Conservation (phyloP, 2,329 filamentous ascomycete species). For the Volutella citrinella region DNA sequence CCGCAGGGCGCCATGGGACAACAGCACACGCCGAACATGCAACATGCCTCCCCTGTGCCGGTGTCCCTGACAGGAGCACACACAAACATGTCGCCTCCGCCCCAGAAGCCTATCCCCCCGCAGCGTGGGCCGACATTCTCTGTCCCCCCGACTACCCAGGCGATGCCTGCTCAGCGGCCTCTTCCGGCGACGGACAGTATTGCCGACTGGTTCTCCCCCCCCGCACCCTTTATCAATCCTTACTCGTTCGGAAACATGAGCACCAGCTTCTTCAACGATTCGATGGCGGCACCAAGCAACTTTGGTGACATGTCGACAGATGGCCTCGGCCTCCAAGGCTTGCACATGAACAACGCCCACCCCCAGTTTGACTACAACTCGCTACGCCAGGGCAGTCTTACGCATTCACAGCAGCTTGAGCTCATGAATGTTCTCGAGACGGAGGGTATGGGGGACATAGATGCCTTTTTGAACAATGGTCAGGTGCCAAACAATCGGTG, state of each 20-base stretch:
- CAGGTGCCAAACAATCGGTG: constrained; percentile 29
- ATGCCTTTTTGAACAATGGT: constrained; percentile 51
- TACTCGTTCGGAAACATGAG: constrained; percentile 45
- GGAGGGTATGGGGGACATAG: constrained; percentile 61
- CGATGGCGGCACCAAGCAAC: constrained; percentile 25
- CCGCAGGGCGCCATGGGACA: constrained; percentile 33
- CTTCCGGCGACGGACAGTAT: constrained; percentile 38
- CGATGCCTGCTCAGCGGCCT: constrained; percentile 40
- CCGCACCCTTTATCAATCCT: constrained; percentile 51
- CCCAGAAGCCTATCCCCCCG: constrained; percentile 23
- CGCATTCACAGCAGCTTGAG: constrained; percentile 77
- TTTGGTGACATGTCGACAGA: constrained; percentile 28
- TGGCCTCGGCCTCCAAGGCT: constrained; percentile 32
- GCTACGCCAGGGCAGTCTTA: constrained; percentile 66
- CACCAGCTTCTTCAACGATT: constrained; percentile 40
- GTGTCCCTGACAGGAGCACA: constrained; percentile 20
- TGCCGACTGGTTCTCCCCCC: constrained; percentile 53
- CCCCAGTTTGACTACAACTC: constrained; percentile 33
- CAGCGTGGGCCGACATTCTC: constrained; percentile 34
- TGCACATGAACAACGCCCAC: constrained; percentile 22
- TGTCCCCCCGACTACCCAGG: constrained; percentile 37
- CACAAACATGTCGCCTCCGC: constrained; percentile 31
- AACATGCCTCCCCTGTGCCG: constrained; percentile 26
- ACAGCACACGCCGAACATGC: constrained; percentile 26
- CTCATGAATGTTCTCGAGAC: constrained; percentile 77